Evolutionary conservation across 805 yeast species (phyloP), one percentile per base, ranked within the genome.

Genomic region (Candida wancherniae): DNA sequence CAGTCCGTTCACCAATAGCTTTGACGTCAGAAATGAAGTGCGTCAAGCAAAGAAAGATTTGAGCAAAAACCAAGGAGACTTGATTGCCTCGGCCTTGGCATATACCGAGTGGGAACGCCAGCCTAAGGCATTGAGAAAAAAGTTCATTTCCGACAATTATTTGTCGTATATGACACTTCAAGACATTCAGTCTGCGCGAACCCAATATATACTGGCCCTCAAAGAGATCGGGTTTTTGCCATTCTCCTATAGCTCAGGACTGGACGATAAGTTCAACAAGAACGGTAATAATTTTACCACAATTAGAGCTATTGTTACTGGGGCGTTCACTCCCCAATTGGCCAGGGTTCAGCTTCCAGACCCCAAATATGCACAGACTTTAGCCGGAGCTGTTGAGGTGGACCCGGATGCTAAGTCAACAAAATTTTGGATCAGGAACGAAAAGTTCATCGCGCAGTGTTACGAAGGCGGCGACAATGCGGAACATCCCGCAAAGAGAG

Each of bases 311-410:
- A 67, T 90, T 2, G 58, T 87, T 12, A 77, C 94, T 0, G 94
- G 94, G 3, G 71, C 95, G 0, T 74, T 80, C 45, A 84, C 81
- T 47, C 97, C 97, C 0, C 81, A 83, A 33, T 64, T 86, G 19
- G 88, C 92, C 0, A 68, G 85, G 39, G 84, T 86, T 3, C 86
- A 82, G 47, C 61, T 75, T 13, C 97, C 97, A 0, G 87, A 85
- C 39, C 75, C 88, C 3, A 84, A 83, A 48, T 90, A 61, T 52
- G 59, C 76, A 25, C 71, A 77, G 21, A 75, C 85, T 1, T 61
- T 79, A 19, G 69, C 77, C 0, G 98, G 98, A 14, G 73, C 97
- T 0, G 70, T 90, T 25, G 88, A 84, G 32, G 68, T 76, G n/a
- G 95, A 88, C 46, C 84, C 87, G 0, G 96, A 88, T 48, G 83